phyloP scores from a whole-genome alignment of 139 green algal species.

The Asterochloris erici region DNA sequence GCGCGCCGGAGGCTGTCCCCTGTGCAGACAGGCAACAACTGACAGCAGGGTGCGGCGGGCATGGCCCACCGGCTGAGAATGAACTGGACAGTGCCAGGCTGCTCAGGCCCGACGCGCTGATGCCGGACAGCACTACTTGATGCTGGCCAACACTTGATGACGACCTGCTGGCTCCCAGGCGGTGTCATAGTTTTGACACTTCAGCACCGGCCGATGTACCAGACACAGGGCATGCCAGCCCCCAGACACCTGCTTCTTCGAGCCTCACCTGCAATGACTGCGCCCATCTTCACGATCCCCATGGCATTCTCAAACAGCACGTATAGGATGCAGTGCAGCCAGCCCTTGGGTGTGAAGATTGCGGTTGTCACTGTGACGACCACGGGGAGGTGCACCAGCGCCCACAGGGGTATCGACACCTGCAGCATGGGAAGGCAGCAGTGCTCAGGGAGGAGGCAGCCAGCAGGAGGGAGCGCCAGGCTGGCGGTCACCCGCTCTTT shows the following conservation, averaged over 20 bases:
- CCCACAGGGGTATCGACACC: slow-evolving; percentile 73
- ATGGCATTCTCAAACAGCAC: slow-evolving; percentile 92
- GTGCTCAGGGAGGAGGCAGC: no score
- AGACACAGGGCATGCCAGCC: background rate
- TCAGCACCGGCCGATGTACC: no score
- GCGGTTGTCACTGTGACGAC: slow-evolving; percentile 73
- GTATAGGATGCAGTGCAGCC: slow-evolving; percentile 66
- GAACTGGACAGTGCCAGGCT: no score
- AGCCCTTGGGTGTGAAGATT: slow-evolving; percentile 68
- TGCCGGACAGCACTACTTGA: no score
- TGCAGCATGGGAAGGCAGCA: slow-evolving; percentile 22
- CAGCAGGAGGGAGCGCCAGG: no score
- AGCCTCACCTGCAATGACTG: slow-evolving; percentile 54
- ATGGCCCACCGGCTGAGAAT: background rate
- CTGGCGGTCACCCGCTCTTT: no score
- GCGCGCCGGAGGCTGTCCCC: no score
- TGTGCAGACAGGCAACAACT: background rate
- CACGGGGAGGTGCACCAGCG: slow-evolving; percentile 76
- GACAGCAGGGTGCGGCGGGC: background rate
- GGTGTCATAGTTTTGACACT: no score
- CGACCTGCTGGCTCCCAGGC: no score
- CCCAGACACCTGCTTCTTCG: background rate
- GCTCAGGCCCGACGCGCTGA: no score
- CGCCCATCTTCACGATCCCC: slow-evolving; percentile 80
- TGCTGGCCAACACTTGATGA: no score